Evolutionary conservation across 73 alveolate genomes (phyloP), one percentile per base, ranked within the genome.

Genomic region (Urostyla sp.): DNA sequence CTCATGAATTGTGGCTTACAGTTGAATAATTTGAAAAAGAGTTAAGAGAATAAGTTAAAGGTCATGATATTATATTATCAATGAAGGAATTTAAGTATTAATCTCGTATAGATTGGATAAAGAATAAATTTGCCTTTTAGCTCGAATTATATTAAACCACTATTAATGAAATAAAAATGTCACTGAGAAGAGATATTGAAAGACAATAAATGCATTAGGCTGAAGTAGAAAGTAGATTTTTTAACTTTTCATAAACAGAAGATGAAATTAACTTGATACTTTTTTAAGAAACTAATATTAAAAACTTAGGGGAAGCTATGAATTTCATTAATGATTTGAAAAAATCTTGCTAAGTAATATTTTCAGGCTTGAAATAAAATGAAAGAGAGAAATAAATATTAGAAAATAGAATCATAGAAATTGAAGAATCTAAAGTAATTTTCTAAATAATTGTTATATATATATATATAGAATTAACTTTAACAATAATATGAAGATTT

Each of bases 41-140:
- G 20, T n/a, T 69, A n/a, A 69, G 49, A 37, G 83, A 69, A 46
- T 34, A 69, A 34, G 24, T 69, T n/a, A 45, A 69, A 28, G 83
- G 83, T 5, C 83, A 69, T 69, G 72, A 69, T 10, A 69, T 69
- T 11, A 48, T 69, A 13, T n/a, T 69, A 24, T 7, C 83, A 10
- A 69, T 69, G 57, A 69, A 69, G 32, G 69, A 44, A 4, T 31
- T 46, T 55, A 69, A 69, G 30, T 69, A 69, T 54, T 24, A 35
- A 30, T 37, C 16, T 45, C 83, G 49, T 27, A 30, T 69, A 4
- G 83, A 69, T 24, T 69, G 83, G 83, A 69, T 69, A 24, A 69
- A 69, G 54, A 48, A 48, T 32, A 69, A 69, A 48, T 69, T 69
- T 69, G 83, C 72, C 7, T 69, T 69, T 37, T 69, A 69, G 44